These are phyloP conservation scores for Bipolaris oryzae DNA, from an alignment of 2,329 filamentous ascomycete species.

Conservation along the genomic window DNA sequence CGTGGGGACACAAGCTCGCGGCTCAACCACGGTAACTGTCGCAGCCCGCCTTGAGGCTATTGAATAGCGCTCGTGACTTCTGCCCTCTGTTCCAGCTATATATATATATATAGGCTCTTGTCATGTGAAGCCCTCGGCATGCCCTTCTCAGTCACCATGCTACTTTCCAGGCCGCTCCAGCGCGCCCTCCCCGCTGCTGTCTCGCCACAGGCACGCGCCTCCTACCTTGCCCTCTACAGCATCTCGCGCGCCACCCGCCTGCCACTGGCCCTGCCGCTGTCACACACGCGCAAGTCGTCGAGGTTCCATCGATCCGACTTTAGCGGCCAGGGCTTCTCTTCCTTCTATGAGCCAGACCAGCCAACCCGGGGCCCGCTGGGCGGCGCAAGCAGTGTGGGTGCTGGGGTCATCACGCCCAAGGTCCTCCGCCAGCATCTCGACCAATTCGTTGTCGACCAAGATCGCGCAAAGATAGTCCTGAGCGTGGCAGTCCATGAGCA, in stretches of 20 bases:
- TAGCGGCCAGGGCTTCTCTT: conserved; percentile 65
- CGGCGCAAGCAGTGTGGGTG: conserved; percentile 63
- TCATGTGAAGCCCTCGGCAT: conserved; percentile 5
- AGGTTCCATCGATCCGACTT: conserved; percentile 66
- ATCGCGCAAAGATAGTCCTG: conserved; percentile 90
- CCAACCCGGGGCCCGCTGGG: conserved; percentile 68
- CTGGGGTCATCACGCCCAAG: conserved; percentile 65
- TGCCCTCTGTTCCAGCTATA: not conserved
- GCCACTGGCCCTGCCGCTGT: conserved; percentile 7
- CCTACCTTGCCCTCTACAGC: conserved; percentile 47
- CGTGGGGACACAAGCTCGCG: conserved; percentile 30
- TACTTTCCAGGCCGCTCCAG: conserved; percentile 29
- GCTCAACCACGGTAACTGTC: conserved; percentile 20
- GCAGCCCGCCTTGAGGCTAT: conserved; percentile 8
- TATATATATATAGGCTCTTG: not conserved
- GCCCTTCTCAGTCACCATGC: conserved; percentile 24
- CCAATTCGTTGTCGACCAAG: conserved; percentile 94
- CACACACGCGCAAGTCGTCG: conserved; percentile 43
- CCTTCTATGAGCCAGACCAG: conserved; percentile 66
- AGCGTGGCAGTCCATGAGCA: conserved; percentile 96
- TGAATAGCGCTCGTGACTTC: conserved; percentile 16
- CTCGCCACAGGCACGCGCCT: conserved; percentile 49
- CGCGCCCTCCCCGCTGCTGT: conserved; percentile 36
- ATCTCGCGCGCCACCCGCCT: conserved; percentile 27
- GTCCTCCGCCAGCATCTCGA: conserved; percentile 87